These are phyloP conservation scores for Beauveria caledonica DNA, from an alignment of 2,329 filamentous ascomycete species.

Conservation along the genomic window DNA sequence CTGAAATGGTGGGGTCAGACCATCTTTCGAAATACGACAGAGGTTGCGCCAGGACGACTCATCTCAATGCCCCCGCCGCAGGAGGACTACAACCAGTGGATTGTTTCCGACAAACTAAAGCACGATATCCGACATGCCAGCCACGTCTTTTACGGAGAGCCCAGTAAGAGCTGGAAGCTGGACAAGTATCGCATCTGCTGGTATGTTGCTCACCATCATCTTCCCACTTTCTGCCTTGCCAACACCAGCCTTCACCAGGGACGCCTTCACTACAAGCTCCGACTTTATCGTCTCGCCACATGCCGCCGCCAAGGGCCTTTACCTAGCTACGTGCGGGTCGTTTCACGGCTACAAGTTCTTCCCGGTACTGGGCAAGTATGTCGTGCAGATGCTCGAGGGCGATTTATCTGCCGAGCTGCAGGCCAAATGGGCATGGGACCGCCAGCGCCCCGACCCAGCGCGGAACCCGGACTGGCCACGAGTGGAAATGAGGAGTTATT, in stretches of 20 bases:
- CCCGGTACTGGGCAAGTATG: conserved; percentile 54
- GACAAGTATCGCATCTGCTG: conserved; percentile 59
- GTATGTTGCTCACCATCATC: conserved; percentile 30
- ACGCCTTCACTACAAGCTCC: conserved; percentile 52
- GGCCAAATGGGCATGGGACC: conserved; percentile 50
- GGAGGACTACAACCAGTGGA: conserved; percentile 55
- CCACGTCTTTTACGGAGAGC: conserved; percentile 50
- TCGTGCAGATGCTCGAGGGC: conserved; percentile 46
- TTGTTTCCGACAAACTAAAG: conserved; percentile 45
- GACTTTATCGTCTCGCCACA: conserved; percentile 58
- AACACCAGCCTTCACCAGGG: conserved; percentile 34
- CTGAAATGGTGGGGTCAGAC: conserved; percentile 56
- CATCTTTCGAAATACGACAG: conserved; percentile 49
- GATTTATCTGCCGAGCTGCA: conserved; percentile 33
- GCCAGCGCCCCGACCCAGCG: conserved; percentile 44
- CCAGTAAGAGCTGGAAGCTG: conserved; percentile 47
- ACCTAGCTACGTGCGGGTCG: conserved; percentile 55
- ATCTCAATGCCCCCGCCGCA: conserved; percentile 49
- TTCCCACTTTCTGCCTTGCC: not conserved
- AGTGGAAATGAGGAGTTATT: conserved; percentile 47
- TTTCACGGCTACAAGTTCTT: conserved; percentile 64
- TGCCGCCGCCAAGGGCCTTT: conserved; percentile 42
- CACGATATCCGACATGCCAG: conserved; percentile 51
- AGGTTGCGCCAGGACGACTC: conserved; percentile 42
- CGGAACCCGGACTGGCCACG: conserved; percentile 49